A percentile compares a stretch with the other conserved stretches of the same genome.
phyloP scores from a whole-genome alignment of 2,329 filamentous ascomycete species.

The Thyridium curvatum region DNA sequence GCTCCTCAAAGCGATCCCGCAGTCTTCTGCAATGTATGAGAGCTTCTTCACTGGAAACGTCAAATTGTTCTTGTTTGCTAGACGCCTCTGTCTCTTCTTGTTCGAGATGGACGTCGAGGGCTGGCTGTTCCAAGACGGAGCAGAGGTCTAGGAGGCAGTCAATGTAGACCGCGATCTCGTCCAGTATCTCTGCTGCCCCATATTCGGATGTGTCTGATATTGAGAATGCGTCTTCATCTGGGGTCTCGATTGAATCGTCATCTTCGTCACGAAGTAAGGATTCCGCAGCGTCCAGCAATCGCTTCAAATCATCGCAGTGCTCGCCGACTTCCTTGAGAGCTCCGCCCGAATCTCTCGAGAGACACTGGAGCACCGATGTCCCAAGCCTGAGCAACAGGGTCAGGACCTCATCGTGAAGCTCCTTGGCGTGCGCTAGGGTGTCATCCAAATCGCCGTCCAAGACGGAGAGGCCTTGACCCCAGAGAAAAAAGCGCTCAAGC shows the following conservation, averaged over 20 bases:
- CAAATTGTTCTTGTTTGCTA: constrained; percentile 1
- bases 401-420: not conserved
- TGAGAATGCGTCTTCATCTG: not conserved
- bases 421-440: not conserved
- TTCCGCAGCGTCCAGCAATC: too few relatives aligned
- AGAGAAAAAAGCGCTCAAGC: constrained; percentile 1
- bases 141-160: constrained; percentile 6
- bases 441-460: not conserved
- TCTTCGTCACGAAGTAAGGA: not conserved
- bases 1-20: constrained; percentile 2
- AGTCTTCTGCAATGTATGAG: constrained; percentile 5
- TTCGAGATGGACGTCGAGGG: not conserved
- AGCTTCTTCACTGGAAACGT: constrained; percentile 2
- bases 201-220: not conserved
- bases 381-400: not conserved
- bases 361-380: not conserved
- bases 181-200: not conserved
- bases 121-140: constrained; percentile 3
- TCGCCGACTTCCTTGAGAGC: not conserved
- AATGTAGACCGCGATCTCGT: constrained; percentile 1
- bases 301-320: too few relatives aligned
- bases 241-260: too few relatives aligned
- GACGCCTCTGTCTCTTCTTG: not conserved
- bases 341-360: not conserved
- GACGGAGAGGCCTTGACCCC: constrained; percentile 1